A percentile compares a stretch with the other conserved stretches of the same genome.
phyloP scores from a whole-genome alignment of 768 basidiomycete genomes.

The Dacryopinax primogenitus region DNA sequence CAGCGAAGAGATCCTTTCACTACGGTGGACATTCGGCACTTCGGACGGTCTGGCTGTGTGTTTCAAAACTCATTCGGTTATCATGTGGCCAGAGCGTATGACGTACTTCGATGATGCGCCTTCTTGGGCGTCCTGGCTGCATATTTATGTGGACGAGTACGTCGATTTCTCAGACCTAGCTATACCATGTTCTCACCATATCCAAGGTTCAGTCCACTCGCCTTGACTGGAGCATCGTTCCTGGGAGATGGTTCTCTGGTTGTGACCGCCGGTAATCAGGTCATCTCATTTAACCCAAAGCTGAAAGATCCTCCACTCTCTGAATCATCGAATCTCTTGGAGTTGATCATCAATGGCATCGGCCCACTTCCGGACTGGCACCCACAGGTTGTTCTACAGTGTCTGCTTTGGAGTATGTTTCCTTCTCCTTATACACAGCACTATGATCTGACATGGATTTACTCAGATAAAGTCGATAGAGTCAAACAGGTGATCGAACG shows the following conservation, averaged over 20 bases:
- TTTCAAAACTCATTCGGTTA: conserved; percentile 59
- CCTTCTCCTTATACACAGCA: neutral
- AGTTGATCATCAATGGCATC: conserved; percentile 68
- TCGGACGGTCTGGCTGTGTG: conserved; percentile 80
- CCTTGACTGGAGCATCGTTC: neutral
- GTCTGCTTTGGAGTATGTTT: conserved; percentile 73
- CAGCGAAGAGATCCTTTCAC: conserved; percentile 43
- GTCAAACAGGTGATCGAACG: conserved; percentile 71
- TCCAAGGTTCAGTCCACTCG: neutral
- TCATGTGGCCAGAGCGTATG: conserved; percentile 89
- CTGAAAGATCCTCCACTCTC: conserved; percentile 17
- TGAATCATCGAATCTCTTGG: conserved; percentile 44
- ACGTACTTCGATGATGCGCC: conserved; percentile 76
- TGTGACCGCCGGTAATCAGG: conserved; percentile 68
- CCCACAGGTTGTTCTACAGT: conserved; percentile 85
- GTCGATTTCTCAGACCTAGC: neutral
- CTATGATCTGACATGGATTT: neutral
- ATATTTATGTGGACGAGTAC: neutral
- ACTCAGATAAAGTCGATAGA: conserved; percentile 63
- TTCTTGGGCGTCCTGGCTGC: conserved; percentile 55
- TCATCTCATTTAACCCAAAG: conserved; percentile 61
- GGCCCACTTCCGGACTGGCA: conserved; percentile 85
- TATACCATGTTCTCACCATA: neutral
- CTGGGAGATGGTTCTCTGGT: conserved; percentile 69
- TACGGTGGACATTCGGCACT: conserved; percentile 81